A percentile compares a stretch with the other conserved stretches of the same genome.
Conservation (phyloP, 257 asterid species). For the Apocynum venetum region DNA sequence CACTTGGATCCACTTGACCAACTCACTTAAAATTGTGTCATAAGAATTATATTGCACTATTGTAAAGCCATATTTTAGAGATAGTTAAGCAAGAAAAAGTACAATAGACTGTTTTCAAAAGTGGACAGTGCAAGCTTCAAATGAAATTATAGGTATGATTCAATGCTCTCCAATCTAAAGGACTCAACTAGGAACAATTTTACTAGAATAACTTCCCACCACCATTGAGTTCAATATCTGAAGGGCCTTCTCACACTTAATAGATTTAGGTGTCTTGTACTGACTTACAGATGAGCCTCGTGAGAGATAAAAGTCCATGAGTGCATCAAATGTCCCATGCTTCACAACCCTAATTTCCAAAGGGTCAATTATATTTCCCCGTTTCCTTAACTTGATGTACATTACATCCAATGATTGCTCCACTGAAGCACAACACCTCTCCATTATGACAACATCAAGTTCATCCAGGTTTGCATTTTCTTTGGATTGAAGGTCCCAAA, state of each 20-base stretch:
- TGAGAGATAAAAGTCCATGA: slow-evolving; percentile 13
- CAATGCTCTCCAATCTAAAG: background rate
- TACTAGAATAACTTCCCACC: background rate
- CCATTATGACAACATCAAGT: background rate
- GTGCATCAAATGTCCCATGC: slow-evolving; percentile 5
- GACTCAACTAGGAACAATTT: background rate
- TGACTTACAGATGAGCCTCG: slow-evolving; percentile 8
- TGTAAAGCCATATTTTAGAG: too few relatives aligned
- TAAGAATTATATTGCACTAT: too few relatives aligned
- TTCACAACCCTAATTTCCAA: slow-evolving; percentile 20
- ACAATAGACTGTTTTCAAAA: too few relatives aligned
- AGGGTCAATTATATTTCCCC: background rate
- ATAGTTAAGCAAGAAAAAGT: too few relatives aligned
- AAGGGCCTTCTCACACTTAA: slow-evolving; percentile 10
- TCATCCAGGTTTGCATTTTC: background rate
- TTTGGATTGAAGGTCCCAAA: slow-evolving; percentile 9
- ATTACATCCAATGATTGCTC: slow-evolving; percentile 8
- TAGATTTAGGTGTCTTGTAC: slow-evolving; percentile 10
- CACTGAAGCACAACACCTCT: background rate
- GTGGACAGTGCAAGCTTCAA: too few relatives aligned
- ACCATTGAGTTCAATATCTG: slow-evolving; percentile 8
- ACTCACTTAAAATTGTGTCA: too few relatives aligned
- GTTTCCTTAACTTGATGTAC: background rate
- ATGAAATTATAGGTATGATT: too few relatives aligned
- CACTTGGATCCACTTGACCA: too few relatives aligned